These are phyloP conservation scores for Sarcomyxa edulis DNA, from an alignment of 768 basidiomycete genomes.

Conservation along the genomic window DNA sequence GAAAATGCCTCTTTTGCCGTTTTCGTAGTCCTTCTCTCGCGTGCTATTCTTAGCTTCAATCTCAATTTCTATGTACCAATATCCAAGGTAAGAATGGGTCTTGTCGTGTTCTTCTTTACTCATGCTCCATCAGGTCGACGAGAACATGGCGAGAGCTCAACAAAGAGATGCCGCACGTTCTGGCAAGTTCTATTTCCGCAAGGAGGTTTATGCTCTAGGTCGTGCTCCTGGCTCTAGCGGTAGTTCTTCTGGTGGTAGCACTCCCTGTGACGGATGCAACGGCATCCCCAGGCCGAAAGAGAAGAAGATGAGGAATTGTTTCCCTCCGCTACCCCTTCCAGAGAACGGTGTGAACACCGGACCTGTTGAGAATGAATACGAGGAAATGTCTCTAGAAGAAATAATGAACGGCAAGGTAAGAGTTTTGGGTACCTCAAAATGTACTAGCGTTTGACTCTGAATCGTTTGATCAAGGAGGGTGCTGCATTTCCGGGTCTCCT, in stretches of 20 bases:
- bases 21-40: slow-evolving; percentile 90
- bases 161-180: slow-evolving; percentile 66
- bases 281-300: slow-evolving; percentile 43
- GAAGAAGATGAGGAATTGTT: slow-evolving; percentile 69
- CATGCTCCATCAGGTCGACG: slow-evolving; percentile 70
- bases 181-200: slow-evolving; percentile 89
- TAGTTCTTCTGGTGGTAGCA: slow-evolving; percentile 40
- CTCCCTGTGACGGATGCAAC: slow-evolving; percentile 30
- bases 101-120: not conserved
- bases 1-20: slow-evolving; percentile 97
- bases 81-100: slow-evolving; percentile 77
- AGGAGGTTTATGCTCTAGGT: slow-evolving; percentile 67
- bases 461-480: slow-evolving; percentile 33
- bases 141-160: slow-evolving; percentile 93
- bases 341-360: slow-evolving; percentile 35
- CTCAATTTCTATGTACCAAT: slow-evolving; percentile 97
- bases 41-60: slow-evolving; percentile 88
- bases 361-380: slow-evolving; percentile 77
- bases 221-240: slow-evolving; percentile 30
- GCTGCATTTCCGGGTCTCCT: slow-evolving; percentile 73
- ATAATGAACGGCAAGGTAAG: slow-evolving; percentile 90
- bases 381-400: slow-evolving; percentile 88
- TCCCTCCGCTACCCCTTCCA: slow-evolving; percentile 51
- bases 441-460: too few species aligned
- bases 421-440: not conserved